Evolutionary conservation across 2,329 filamentous ascomycete species (phyloP).

Genomic region (Neodidymelliopsis sp.): DNA sequence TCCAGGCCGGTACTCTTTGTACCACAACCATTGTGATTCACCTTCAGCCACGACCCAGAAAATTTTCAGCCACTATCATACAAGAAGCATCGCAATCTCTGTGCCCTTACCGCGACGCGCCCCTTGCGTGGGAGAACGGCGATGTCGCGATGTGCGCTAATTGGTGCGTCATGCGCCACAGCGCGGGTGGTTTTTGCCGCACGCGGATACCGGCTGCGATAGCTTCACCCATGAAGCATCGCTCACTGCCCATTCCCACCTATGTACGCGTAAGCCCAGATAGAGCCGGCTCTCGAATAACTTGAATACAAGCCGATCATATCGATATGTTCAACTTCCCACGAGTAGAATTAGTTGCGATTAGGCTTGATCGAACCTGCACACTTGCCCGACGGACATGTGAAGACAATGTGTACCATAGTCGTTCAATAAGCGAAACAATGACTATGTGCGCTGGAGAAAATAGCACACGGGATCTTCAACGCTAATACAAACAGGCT

Average conservation of each 20-base stretch:
- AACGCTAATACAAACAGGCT: background rate
- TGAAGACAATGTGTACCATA: too few relatives aligned
- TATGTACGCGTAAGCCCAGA: background rate
- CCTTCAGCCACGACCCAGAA: conserved; percentile 15
- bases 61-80: conserved; percentile 15
- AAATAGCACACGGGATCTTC: too few relatives aligned
- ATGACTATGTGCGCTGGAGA: too few relatives aligned
- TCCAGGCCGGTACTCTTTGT: conserved; percentile 7
- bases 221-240: background rate
- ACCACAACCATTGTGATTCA: conserved; percentile 1
- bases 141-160: conserved; percentile 20
- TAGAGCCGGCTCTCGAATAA: too few relatives aligned
- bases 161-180: conserved; percentile 18
- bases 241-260: background rate
- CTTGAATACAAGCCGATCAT: too few relatives aligned
- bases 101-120: conserved; percentile 1
- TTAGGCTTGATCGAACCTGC: too few relatives aligned
- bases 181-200: conserved; percentile 2
- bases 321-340: too few relatives aligned
- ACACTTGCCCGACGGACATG: conserved; percentile 7
- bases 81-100: background rate
- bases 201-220: conserved; percentile 5
- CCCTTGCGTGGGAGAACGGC: conserved; percentile 7
- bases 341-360: too few relatives aligned
- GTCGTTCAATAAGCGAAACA: too few relatives aligned